Base-by-base conservation (phyloP, 179 eudicot species). In the Beta macrorhiza region DNA sequence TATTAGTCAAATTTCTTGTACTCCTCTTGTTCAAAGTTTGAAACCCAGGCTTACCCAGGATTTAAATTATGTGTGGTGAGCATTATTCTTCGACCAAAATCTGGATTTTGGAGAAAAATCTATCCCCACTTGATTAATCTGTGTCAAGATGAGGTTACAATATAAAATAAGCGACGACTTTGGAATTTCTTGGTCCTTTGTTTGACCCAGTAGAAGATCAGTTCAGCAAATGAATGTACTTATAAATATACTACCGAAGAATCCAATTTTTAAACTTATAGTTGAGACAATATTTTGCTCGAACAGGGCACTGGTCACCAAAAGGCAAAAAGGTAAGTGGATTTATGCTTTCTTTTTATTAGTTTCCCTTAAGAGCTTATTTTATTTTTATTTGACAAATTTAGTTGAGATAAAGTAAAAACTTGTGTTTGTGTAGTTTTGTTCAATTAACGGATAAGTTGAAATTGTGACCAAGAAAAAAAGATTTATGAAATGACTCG, bases 141-240 rank as follows among this genome's bases (percentile, higher is more conserved):
- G 1, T 25, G 74, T 70, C 74, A 70, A 70, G 56, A 70, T 45
- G 25, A 19, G 74, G 74, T 70, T 70, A 70, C 29, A 70, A 17
- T 70, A 44, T 17, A 45, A 45, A 45, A 70, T 14, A 70, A 70
- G 53, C 55, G 11, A 8, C 45, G 74, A 70, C 74, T 70, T 42
- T n/a, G 10, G 2, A 12, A 70, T 44, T 5, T 32, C 22, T 4
- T 47, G 12, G 53, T 44, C 29, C 11, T n/a, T 70, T 10, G 25
- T 44, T 70, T 70, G 56, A 70, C 55, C 3, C 19, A 15, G 73
- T 37, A 69, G 13, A 70, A 70, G 74, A 1, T 44, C 56, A 70
- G 15, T 45, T 7, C 22, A 70, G 12, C 19, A 45, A 70, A 17
- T 70, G 25, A 8, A 55, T 70, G 15, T 70, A 37, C 42, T 37